phyloP scores from a whole-genome alignment of 2,329 filamentous ascomycete species.

The Nemania bipapillata region DNA sequence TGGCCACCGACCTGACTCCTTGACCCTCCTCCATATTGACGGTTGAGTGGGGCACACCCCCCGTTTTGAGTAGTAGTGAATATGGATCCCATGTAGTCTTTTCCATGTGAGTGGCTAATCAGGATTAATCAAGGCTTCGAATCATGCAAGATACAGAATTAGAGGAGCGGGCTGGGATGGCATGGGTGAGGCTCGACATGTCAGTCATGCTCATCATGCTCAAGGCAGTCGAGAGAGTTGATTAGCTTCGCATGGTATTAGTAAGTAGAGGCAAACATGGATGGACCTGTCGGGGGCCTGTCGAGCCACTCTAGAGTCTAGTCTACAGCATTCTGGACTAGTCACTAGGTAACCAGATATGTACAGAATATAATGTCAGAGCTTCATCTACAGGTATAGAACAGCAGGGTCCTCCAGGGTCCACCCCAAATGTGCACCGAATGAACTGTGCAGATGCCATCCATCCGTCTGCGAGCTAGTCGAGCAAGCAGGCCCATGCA shows the following conservation, averaged over 20 bases:
- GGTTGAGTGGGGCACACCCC: constrained; percentile 27
- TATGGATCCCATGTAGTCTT: neutral
- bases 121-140: constrained; percentile 24
- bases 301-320: neutral
- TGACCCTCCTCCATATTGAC: constrained; percentile 23
- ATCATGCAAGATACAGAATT: constrained; percentile 39
- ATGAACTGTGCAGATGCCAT: neutral
- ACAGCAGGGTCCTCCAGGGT: neutral
- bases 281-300: too few species aligned
- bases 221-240: neutral
- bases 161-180: constrained; percentile 27
- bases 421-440: neutral
- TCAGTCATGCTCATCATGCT: constrained; percentile 28
- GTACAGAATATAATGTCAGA: neutral
- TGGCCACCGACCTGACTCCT: constrained; percentile 34
- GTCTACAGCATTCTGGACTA: too few species aligned
- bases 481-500: constrained; percentile 17
- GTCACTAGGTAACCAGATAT: too few species aligned
- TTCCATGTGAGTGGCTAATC: constrained; percentile 27
- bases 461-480: too few species aligned
- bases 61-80: constrained; percentile 22
- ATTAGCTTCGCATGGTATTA: neutral
- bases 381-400: too few species aligned
- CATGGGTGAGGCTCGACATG: constrained; percentile 34
- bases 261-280: neutral